Evolutionary conservation across 2,329 filamentous ascomycete species (phyloP).

Genomic region (Endoconidiophora polonica): DNA sequence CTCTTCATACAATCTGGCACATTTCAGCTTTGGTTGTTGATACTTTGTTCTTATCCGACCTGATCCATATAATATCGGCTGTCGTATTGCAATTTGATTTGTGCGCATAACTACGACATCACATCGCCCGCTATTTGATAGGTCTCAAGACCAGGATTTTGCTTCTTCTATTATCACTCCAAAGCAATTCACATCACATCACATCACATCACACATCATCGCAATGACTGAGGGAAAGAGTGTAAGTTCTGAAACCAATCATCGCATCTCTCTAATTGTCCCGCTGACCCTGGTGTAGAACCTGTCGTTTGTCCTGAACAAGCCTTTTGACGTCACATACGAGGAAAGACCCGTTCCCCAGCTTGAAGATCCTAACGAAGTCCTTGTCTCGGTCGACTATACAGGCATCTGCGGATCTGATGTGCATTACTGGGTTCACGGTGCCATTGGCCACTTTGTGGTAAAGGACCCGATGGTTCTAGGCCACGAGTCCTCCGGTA

Average conservation of each 20-base stretch:
- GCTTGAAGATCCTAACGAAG: slow-evolving; percentile 51
- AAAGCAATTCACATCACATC: background rate
- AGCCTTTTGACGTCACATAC: slow-evolving; percentile 54
- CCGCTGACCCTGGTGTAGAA: slow-evolving; percentile 36
- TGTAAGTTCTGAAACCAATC: slow-evolving; percentile 5
- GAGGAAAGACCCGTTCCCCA: slow-evolving; percentile 59
- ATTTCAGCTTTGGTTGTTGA: too few relatives aligned
- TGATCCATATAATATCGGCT: too few relatives aligned
- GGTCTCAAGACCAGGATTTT: too few relatives aligned
- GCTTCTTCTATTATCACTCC: background rate
- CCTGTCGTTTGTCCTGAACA: slow-evolving; percentile 70
- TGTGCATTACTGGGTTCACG: slow-evolving; percentile 76
- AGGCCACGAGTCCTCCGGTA: slow-evolving; percentile 55
- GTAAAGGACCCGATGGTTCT: slow-evolving; percentile 70
- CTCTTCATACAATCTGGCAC: too few relatives aligned
- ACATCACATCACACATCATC: background rate
- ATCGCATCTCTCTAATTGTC: background rate
- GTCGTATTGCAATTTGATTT: too few relatives aligned
- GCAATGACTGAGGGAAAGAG: slow-evolving; percentile 12
- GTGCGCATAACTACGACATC: too few relatives aligned
- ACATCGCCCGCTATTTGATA: too few relatives aligned
- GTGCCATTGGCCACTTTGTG: slow-evolving; percentile 73
- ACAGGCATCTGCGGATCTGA: slow-evolving; percentile 83
- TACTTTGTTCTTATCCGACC: too few relatives aligned
- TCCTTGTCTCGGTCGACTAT: slow-evolving; percentile 66